Evolutionary conservation across 1,284 basidiomycete genomes (phyloP).

Genomic region (Fomes fomentarius): DNA sequence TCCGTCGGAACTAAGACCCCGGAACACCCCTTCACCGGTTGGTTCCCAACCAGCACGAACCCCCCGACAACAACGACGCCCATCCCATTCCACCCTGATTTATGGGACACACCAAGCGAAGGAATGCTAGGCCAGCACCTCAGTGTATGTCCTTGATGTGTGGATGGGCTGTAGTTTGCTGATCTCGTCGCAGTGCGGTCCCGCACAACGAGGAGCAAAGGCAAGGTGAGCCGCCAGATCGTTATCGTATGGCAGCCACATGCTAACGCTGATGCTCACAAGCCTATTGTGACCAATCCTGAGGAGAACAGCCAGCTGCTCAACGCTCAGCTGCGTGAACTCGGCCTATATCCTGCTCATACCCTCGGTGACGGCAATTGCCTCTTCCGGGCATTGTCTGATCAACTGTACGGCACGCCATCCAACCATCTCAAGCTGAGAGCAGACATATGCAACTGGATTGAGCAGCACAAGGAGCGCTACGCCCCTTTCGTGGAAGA

Average conservation of each 20-base stretch:
- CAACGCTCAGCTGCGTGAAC: conserved; percentile 66
- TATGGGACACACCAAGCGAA: conserved; percentile 38
- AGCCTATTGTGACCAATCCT: conserved; percentile 50
- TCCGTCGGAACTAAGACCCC: conserved; percentile 26
- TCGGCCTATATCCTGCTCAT: conserved; percentile 79
- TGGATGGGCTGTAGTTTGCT: conserved; percentile 15
- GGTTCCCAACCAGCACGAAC: conserved; percentile 23
- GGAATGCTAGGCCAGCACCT: conserved; percentile 33
- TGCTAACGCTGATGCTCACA: conserved; percentile 37
- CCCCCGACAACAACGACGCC: conserved; percentile 14
- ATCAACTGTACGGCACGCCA: conserved; percentile 82
- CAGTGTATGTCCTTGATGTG: conserved; percentile 33
- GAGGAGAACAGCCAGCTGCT: conserved; percentile 66
- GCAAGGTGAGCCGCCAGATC: conserved; percentile 45
- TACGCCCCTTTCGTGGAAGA: conserved; percentile 92
- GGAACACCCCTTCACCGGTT: conserved; percentile 25
- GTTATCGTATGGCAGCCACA: conserved; percentile 17
- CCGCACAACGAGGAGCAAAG: conserved; percentile 64
- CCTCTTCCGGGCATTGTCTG: conserved; percentile 81
- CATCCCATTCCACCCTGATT: conserved; percentile 4
- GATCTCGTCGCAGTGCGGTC: conserved; percentile 54
- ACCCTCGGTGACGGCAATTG: conserved; percentile 89
- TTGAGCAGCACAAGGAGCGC: conserved; percentile 66
- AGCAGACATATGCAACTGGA: conserved; percentile 82
- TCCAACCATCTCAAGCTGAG: conserved; percentile 73